These are phyloP conservation scores for Cyberlindnera veronae DNA, from an alignment of 805 yeast genomes.

Conservation along the genomic window DNA sequence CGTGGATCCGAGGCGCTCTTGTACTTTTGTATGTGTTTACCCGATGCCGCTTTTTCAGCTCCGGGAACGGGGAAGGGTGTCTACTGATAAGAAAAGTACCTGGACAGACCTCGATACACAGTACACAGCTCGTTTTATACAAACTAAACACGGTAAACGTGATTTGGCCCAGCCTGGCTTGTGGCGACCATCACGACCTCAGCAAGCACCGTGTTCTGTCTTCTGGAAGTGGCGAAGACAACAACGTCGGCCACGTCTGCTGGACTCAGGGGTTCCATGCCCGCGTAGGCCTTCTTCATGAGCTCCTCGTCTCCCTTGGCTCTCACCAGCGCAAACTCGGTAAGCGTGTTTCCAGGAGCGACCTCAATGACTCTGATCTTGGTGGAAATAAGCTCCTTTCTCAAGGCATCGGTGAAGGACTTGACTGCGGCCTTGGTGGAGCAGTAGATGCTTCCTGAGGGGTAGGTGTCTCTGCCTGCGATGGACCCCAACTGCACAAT, in stretches of 20 bases:
- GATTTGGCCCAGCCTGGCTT: constrained; percentile 69
- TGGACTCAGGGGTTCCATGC: constrained; percentile 52
- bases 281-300: constrained; percentile 54
- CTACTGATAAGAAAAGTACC: too few species aligned
- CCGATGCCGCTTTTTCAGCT: too few species aligned
- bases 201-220: constrained; percentile 55
- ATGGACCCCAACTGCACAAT: constrained; percentile 71
- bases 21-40: too few species aligned
- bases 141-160: constrained; percentile 38
- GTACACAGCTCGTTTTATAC: too few species aligned
- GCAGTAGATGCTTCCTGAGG: constrained; percentile 73
- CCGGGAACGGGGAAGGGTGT: too few species aligned
- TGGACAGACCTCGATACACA: too few species aligned
- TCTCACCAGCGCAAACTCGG: constrained; percentile 58
- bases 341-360: constrained; percentile 65
- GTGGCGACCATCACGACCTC: constrained; percentile 80
- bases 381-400: constrained; percentile 73
- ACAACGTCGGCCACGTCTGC: constrained; percentile 37
- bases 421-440: constrained; percentile 69
- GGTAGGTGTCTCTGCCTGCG: constrained; percentile 79
- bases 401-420: constrained; percentile 61
- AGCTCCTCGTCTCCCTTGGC: constrained; percentile 50
- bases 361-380: constrained; percentile 59
- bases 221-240: constrained; percentile 51
- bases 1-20: too few species aligned